Conservation (phyloP, 2,329 filamentous ascomycete genomes). For the Alternaria ventricosa region DNA sequence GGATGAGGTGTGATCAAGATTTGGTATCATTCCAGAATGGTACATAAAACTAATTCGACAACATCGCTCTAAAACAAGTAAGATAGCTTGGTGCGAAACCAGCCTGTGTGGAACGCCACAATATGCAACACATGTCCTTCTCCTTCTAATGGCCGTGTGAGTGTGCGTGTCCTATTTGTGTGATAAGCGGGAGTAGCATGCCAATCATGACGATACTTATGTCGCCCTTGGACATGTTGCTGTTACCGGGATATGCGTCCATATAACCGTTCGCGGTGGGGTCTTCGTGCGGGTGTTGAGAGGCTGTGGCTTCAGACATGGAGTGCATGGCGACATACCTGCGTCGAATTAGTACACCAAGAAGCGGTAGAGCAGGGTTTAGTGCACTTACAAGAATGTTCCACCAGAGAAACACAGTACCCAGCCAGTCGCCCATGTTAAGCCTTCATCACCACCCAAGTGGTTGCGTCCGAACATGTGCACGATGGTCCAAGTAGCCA, state of each 20-base stretch:
- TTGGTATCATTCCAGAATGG: slow-evolving; percentile 16
- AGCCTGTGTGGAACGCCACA: slow-evolving; percentile 13
- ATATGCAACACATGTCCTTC: slow-evolving; percentile 4
- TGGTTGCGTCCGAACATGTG: slow-evolving; percentile 71
- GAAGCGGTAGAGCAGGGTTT: neutral
- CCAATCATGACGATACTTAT: slow-evolving; percentile 72
- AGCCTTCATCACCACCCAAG: slow-evolving; percentile 63
- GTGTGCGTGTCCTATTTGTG: slow-evolving; percentile 72
- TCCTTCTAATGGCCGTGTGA: slow-evolving; percentile 58
- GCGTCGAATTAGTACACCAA: slow-evolving; percentile 11
- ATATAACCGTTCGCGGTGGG: slow-evolving; percentile 58
- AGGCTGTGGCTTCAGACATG: slow-evolving; percentile 77
- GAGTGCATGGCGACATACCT: slow-evolving; percentile 99
- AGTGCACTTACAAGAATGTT: slow-evolving; percentile 81
- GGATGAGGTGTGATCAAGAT: neutral
- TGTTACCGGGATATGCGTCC: slow-evolving; percentile 58
- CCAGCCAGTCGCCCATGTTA: slow-evolving; percentile 90
- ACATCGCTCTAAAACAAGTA: neutral
- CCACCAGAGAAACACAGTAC: slow-evolving; percentile 93
- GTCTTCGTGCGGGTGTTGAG: slow-evolving; percentile 36
- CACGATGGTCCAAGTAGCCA: slow-evolving; percentile 82
- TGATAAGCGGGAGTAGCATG: slow-evolving; percentile 79
- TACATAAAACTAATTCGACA: neutral
- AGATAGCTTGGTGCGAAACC: neutral
- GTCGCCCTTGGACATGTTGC: slow-evolving; percentile 57